Evolutionary conservation across 768 basidiomycete species (phyloP).

Genomic region (Amanita polypyramis): DNA sequence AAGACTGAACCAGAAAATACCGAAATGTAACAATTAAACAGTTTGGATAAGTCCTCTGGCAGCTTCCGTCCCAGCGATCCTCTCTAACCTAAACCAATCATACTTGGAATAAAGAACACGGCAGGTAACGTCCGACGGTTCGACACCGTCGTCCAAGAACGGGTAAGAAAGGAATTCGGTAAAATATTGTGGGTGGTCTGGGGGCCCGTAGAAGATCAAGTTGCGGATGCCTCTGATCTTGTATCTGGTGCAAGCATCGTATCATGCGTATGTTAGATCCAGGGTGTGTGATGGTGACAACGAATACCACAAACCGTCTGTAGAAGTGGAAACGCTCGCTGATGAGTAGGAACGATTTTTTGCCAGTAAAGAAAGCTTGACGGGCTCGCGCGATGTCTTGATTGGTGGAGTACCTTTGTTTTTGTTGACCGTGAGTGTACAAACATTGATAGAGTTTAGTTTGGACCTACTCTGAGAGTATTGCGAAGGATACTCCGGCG

Average conservation of each 20-base stretch:
- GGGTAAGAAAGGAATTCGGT: constrained; percentile 84
- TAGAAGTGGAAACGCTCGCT: constrained; percentile 99
- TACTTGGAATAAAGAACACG: constrained; percentile 80
- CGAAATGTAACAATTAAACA: no score
- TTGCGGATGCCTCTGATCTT: constrained; percentile 90
- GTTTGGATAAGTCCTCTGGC: constrained; percentile 32
- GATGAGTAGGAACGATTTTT: constrained; percentile 78
- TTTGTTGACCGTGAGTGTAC: background rate
- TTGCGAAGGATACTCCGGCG: constrained; percentile 58
- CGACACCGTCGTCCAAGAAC: constrained; percentile 86
- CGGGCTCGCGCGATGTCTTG: constrained; percentile 92
- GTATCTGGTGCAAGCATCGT: constrained; percentile 49
- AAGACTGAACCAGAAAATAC: no score
- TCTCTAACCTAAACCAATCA: constrained; percentile 80
- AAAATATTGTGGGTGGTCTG: constrained; percentile 87
- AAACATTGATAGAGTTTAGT: background rate
- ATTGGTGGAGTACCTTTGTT: constrained; percentile 75
- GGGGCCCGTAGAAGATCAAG: constrained; percentile 86
- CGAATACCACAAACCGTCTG: constrained; percentile 45
- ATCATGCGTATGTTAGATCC: no score
- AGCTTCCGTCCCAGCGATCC: constrained; percentile 58
- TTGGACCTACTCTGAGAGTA: constrained; percentile 76
- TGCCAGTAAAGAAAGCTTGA: constrained; percentile 84
- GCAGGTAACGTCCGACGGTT: constrained; percentile 74
- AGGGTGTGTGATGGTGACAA: no score